A percentile compares a stretch with the other conserved stretches of the same genome.
These are phyloP conservation scores for Fusarium odoratissimum DNA, from an alignment of 2,329 filamentous ascomycete species.

Conservation along the genomic window DNA sequence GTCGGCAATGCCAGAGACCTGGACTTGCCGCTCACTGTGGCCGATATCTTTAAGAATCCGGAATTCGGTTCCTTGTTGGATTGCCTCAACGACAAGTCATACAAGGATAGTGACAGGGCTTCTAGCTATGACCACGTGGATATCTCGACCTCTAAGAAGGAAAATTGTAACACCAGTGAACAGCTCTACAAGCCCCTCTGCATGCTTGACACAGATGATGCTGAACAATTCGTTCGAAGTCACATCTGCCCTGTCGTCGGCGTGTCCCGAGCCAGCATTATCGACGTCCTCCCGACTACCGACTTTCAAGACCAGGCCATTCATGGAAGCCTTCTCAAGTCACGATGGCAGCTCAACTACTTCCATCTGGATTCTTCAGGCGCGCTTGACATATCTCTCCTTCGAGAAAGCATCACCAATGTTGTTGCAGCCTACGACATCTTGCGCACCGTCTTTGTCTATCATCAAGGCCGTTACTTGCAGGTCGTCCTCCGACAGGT, in stretches of 20 bases:
- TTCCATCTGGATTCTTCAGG: slow-evolving; percentile 24
- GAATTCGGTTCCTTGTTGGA: slow-evolving; percentile 25
- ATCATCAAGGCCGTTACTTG: slow-evolving; percentile 8
- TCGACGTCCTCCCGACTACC: slow-evolving; percentile 37
- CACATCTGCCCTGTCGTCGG: slow-evolving; percentile 30
- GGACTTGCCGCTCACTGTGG: slow-evolving; percentile 29
- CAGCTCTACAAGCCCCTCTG: slow-evolving; percentile 18
- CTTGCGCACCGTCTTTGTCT: slow-evolving; percentile 34
- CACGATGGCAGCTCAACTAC: slow-evolving; percentile 39
- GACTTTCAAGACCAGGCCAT: slow-evolving; percentile 36
- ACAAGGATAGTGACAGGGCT: slow-evolving; percentile 15
- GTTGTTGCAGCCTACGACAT: slow-evolving; percentile 26
- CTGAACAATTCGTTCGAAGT: slow-evolving; percentile 24
- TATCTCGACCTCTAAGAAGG: background rate
- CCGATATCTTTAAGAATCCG: slow-evolving; percentile 39
- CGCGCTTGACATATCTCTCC: background rate
- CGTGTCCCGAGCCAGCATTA: slow-evolving; percentile 38
- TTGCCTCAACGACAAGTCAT: slow-evolving; percentile 9
- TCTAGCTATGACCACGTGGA: slow-evolving; percentile 5
- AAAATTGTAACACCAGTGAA: background rate
- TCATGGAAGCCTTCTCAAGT: slow-evolving; percentile 24
- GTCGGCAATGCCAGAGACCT: slow-evolving; percentile 27
- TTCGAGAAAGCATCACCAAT: slow-evolving; percentile 27
- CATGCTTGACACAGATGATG: background rate
- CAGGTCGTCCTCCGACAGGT: slow-evolving; percentile 29